A percentile compares a stretch with the other conserved stretches of the same genome.
Evolutionary conservation across 2,329 filamentous ascomycete genomes (phyloP).

Genomic region (Hypoxylon sp.): DNA sequence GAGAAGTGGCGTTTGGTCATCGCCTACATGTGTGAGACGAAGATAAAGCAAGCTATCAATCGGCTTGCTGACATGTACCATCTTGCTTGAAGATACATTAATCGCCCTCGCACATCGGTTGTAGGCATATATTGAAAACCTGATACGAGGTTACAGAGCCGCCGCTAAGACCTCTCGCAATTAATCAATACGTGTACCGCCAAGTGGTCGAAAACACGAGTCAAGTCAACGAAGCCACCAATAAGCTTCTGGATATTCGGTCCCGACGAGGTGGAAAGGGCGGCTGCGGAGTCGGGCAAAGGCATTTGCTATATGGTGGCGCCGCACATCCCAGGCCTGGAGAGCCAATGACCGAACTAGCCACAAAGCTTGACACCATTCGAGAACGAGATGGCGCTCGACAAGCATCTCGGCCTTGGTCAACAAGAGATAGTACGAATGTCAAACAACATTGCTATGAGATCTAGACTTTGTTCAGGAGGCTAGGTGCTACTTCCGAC

Average conservation of each 20-base stretch:
- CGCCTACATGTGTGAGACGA: slow-evolving; percentile 18
- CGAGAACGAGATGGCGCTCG: slow-evolving; percentile 36
- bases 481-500: slow-evolving; percentile 40
- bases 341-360: slow-evolving; percentile 23
- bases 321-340: slow-evolving; percentile 31
- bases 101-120: slow-evolving; percentile 37
- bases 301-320: slow-evolving; percentile 41
- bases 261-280: slow-evolving; percentile 42
- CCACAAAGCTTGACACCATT: slow-evolving; percentile 39
- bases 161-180: slow-evolving; percentile 26
- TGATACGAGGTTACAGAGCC: slow-evolving; percentile 44
- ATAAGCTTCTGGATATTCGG: slow-evolving; percentile 30
- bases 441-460: slow-evolving; percentile 16
- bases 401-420: slow-evolving; percentile 20
- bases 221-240: slow-evolving; percentile 31
- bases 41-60: slow-evolving; percentile 28
- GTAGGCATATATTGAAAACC: slow-evolving; percentile 44
- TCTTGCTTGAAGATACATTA: slow-evolving; percentile 24
- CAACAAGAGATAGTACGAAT: slow-evolving; percentile 15
- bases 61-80: slow-evolving; percentile 12
- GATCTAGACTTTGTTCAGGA: slow-evolving; percentile 10
- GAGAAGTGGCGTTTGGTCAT: slow-evolving; percentile 8
- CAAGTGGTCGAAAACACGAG: slow-evolving; percentile 35
- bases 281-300: slow-evolving; percentile 36
- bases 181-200: slow-evolving; percentile 33